Percentiles rank a stretch among this genome's conserved stretches.
These are phyloP conservation scores for Rosa hybrid DNA, from an alignment of 331 rosid genomes.

Conservation along the genomic window DNA sequence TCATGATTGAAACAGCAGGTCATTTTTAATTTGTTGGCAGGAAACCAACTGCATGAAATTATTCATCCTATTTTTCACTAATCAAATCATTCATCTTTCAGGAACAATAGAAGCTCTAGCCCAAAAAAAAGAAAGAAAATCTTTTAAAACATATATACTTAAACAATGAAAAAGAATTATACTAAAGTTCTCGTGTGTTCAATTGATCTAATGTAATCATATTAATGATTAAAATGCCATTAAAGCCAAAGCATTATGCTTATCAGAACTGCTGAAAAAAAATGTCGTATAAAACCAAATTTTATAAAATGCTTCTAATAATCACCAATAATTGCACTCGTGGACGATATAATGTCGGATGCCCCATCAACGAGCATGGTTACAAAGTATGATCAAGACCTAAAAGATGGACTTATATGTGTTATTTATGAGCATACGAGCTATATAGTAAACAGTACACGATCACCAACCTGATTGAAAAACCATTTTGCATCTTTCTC, in stretches of 20 bases:
- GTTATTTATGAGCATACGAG: too few relatives aligned
- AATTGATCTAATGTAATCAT: neutral
- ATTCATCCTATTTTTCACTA: neutral
- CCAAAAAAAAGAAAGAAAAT: neutral
- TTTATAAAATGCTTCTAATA: neutral
- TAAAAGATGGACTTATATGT: neutral
- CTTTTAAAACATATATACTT: neutral
- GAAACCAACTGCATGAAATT: neutral
- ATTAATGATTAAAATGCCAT: neutral
- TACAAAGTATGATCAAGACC: neutral
- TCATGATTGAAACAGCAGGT: constrained; percentile 1
- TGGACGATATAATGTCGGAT: constrained; percentile 1
- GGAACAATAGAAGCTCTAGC: neutral
- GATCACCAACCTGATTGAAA: too few relatives aligned
- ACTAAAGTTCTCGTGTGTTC: neutral
- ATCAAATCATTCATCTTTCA: neutral
- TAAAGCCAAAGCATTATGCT: neutral
- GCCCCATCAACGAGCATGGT: neutral
- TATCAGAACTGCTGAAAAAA: too few relatives aligned
- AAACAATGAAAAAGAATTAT: neutral
- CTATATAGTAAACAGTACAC: too few relatives aligned
- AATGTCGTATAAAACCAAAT: neutral
- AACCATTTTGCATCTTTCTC: neutral
- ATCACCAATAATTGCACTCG: constrained; percentile 1
- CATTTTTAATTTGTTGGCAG: neutral